Evolutionary conservation across 257 asterid genomes (phyloP).

Genomic region (Jasminum sambac): DNA sequence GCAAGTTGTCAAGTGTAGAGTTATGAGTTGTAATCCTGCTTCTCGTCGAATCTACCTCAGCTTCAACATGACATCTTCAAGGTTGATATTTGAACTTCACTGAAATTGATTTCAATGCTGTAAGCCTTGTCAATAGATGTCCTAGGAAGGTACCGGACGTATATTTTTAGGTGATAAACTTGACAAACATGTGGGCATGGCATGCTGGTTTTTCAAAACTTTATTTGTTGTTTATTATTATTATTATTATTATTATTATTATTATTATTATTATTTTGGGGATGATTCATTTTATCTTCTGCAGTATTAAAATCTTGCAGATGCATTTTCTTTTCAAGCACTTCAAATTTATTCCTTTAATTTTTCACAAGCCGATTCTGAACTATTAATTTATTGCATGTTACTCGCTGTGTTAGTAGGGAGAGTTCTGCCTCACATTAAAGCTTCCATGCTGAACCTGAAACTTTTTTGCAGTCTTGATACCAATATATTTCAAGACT

Average conservation of each 20-base stretch:
- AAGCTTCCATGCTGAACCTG: constrained; percentile 2
- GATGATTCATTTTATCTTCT: constrained; percentile 1
- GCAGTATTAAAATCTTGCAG: not conserved
- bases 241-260: too few relatives aligned
- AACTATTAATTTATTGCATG: not conserved
- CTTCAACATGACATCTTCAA: constrained; percentile 64
- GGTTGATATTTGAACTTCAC: constrained; percentile 48
- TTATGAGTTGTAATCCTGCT: constrained; percentile 62
- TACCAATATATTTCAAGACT: constrained; percentile 6
- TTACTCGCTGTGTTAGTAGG: not conserved
- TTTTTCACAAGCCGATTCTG: not conserved
- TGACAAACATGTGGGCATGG: not conserved
- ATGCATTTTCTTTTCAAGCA: not conserved
- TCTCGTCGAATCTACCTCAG: constrained; percentile 77
- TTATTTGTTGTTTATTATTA: not conserved
- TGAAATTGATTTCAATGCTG: constrained; percentile 13
- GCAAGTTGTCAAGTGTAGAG: constrained; percentile 97
- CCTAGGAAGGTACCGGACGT: not conserved
- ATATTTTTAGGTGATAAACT: not conserved
- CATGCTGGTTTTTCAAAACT: constrained; percentile 4
- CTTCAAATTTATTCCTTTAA: not conserved
- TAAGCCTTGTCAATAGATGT: not conserved
- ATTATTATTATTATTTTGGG: too few relatives aligned
- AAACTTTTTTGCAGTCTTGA: not conserved
- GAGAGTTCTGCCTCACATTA: not conserved